These are phyloP conservation scores for Dioscorea dumetorum DNA, from an alignment of 106 monocot genomes.

Conservation along the genomic window DNA sequence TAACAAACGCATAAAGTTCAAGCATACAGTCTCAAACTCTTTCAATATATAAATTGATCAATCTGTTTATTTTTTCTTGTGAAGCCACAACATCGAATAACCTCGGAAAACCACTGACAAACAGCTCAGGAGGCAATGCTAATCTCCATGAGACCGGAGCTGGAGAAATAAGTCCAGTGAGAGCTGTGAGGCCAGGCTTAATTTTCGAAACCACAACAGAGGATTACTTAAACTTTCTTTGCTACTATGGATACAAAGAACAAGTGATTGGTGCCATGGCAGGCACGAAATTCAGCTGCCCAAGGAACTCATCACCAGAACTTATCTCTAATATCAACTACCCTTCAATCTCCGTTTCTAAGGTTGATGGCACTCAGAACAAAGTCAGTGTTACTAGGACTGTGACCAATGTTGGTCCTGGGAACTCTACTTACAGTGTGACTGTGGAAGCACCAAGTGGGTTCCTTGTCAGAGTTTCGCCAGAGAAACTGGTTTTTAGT, in stretches of 20 bases:
- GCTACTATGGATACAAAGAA: slow-evolving; percentile 83
- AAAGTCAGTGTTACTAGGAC: slow-evolving; percentile 37
- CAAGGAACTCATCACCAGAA: slow-evolving; percentile 28
- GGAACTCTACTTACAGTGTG: slow-evolving; percentile 49
- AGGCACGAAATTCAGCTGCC: slow-evolving; percentile 61
- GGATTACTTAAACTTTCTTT: slow-evolving; percentile 76
- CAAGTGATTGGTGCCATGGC: slow-evolving; percentile 40
- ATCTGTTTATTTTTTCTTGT: background rate
- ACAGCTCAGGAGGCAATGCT: slow-evolving; percentile 37
- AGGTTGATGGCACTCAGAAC: slow-evolving; percentile 15
- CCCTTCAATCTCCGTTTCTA: slow-evolving; percentile 71
- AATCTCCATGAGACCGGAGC: slow-evolving; percentile 81
- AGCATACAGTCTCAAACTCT: background rate
- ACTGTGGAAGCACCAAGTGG: slow-evolving; percentile 47
- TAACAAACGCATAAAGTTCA: background rate
- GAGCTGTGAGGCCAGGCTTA: slow-evolving; percentile 78
- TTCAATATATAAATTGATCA: background rate
- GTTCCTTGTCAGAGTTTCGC: slow-evolving; percentile 45
- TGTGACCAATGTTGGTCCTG: slow-evolving; percentile 67
- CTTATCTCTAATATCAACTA: slow-evolving; percentile 81
- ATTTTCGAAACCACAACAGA: slow-evolving; percentile 65
- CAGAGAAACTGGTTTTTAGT: slow-evolving; percentile 49
- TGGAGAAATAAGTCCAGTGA: slow-evolving; percentile 78
- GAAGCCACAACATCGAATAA: slow-evolving; percentile 59
- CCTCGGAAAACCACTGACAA: slow-evolving; percentile 39